Percentiles rank a stretch among this genome's conserved stretches.
phyloP scores from a whole-genome alignment of 371 early-diverging fungal species.

The Rhizopus sp. region DNA sequence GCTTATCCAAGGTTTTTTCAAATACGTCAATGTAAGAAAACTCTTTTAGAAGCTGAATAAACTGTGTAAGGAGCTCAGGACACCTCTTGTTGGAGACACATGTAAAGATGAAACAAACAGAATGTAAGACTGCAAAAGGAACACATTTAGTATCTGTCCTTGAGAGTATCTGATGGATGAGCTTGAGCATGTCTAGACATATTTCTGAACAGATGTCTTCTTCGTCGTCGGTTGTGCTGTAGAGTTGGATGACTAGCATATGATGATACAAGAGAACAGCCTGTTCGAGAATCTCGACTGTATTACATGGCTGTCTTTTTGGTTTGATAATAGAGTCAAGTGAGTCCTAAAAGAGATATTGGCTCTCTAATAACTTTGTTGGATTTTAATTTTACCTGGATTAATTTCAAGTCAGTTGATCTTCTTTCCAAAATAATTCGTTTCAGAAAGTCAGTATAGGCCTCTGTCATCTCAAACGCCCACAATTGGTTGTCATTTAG shows the following conservation, averaged over 20 bases:
- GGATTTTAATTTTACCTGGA: constrained; percentile 12
- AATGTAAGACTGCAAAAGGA: background rate
- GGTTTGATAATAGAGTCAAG: background rate
- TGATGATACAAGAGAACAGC: constrained; percentile 8
- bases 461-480: constrained; percentile 18
- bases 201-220: background rate
- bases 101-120: background rate
- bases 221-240: background rate
- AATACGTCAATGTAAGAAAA: background rate
- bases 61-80: background rate
- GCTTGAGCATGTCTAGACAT: background rate
- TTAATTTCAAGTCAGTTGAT: background rate
- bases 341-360: background rate
- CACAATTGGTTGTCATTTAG: constrained; percentile 1
- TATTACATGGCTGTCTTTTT: background rate
- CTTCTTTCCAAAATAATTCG: constrained; percentile 7
- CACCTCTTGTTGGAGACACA: background rate
- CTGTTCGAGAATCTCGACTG: background rate
- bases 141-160: background rate
- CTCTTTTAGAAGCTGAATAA: background rate
- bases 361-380: background rate
- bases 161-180: background rate
- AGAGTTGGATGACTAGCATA: constrained; percentile 11
- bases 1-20: background rate
- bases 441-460: constrained; percentile 19